Base-by-base conservation (phyloP, 2,329 filamentous ascomycete genomes). In the Ophiostoma perfectum region DNA sequence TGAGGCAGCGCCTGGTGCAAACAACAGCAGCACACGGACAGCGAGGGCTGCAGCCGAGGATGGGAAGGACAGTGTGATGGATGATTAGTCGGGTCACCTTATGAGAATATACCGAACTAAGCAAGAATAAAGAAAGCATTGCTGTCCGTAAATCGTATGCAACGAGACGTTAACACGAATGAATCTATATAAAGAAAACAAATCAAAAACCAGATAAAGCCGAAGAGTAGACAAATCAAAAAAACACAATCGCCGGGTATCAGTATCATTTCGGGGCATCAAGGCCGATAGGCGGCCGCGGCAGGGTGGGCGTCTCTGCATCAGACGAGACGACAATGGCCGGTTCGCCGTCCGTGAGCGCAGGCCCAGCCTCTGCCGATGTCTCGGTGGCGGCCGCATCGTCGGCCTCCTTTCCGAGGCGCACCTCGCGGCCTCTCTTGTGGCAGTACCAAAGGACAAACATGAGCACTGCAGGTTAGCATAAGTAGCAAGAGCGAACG, bases 391-490 rank as follows among this genome's bases (percentile, higher is more conserved):
- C 64, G 7, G n/a, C 64, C 0, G 45, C 70, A 4, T 64, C 70
- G 2, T 45, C 42, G 3, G 68, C 71, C 74, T 86, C 84, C 66
- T 77, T 72, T 62, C 74, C 86, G 75, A 98, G 85, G 66, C 95
- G 86, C 6, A 88, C 88, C 80, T 99, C 94, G 62, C 88, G 88
- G 52, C 95, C 95, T 67, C 95, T 90, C 81, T 98, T 98, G 79
- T 98, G 90, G 80, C 93, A 98, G 80, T 98, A 99, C 93, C 94
- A 99, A 74, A 98, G 88, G 62, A 96, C 92, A 76, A 97, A 95
- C 68, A 99, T 85, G 16, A 98, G 84, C 67, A 98, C 27, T 27
- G 27, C 27, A 27, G 27, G 27, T 27, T 27, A 27, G 27, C 2
- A 27, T 27, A 27, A 27, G 27, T 27, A 27, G 27, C 27, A 27